Conservation (phyloP, 129 eudicot species). For the Flaveria brownii region DNA sequence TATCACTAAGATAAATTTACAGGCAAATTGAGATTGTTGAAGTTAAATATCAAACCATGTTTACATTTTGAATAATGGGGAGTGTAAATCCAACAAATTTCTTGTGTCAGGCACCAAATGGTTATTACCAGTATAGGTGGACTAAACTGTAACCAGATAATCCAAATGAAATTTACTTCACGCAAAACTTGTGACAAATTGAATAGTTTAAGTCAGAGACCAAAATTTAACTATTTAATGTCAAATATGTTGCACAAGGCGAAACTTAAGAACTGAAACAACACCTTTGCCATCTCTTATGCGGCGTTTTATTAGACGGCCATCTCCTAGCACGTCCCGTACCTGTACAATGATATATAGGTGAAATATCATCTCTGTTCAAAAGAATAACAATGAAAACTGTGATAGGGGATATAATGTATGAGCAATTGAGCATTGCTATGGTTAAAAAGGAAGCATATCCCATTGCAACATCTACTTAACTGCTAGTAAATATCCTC, state of each 20-base stretch:
- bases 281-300: constrained; percentile 96
- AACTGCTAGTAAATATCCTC: constrained; percentile 7
- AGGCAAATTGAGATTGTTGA: not conserved
- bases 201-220: constrained; percentile 14
- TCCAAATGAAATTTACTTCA: not conserved
- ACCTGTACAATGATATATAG: constrained; percentile 50
- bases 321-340: constrained; percentile 99
- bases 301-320: constrained; percentile 93
- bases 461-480: not conserved
- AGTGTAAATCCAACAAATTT: not conserved
- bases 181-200: not conserved
- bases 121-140: constrained; percentile 14
- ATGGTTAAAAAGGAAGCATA: not conserved
- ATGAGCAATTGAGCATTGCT: not conserved
- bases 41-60: not conserved
- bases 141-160: constrained; percentile 15
- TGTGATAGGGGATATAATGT: not conserved
- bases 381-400: not conserved
- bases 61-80: constrained; percentile 6
- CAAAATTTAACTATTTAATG: constrained; percentile 10
- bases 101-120: constrained; percentile 6
- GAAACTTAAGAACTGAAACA: constrained; percentile 7
- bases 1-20: not conserved
- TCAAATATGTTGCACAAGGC: not conserved
- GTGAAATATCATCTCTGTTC: constrained; percentile 9